Base-by-base conservation (phyloP, 2,329 filamentous ascomycete species). In the Cladosporium cucumerinum region DNA sequence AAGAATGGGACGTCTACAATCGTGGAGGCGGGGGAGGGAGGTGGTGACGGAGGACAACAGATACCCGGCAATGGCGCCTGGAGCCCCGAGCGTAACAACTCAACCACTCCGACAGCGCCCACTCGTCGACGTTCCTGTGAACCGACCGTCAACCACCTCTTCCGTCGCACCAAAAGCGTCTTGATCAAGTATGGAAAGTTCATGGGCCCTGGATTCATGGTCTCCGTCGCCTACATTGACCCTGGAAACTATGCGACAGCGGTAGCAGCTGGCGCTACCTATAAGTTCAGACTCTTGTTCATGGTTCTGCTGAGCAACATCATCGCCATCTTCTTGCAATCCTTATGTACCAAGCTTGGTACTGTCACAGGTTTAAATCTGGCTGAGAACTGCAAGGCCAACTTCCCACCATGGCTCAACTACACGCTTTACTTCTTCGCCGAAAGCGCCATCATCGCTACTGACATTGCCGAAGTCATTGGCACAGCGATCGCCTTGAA, bases 401-500 rank as follows among this genome's bases (percentile, higher is more conserved):
- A 82, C 72, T 78, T 84, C 26, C 83, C 84, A 10, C 76, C 70
- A 57, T 86, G 84, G 84, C 74, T 86, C 48, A 86, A 85, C 68
- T 81, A 81, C 67, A 69, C 79, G 28, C 76, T 86, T 0, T 86
- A 85, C 69, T 74, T 83, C 65, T 81, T 86, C 72, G 83, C 83
- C 48, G 84, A 86, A 69, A 79, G 77, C 28, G 84, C 84, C 5
- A 85, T 86, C 67, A 85, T 86, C 65, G 84, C 84, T 16, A 86
- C 84, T 3, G 84, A 86, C 70, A 85, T 86, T 70, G 84, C 84
- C 18, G 84, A 86, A 72, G 88, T 90, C 23, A 90, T 91, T 68
- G 88, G 88, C 59, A 89, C 87, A 21, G 88, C 88, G 14, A 90
- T 91, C 67, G 88, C 86, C 1, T 78, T 91, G 57, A 90, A 90